These are phyloP conservation scores for Chlorociboria aeruginascens DNA, from an alignment of 495 filamentous ascomycete genomes.

Conservation along the genomic window DNA sequence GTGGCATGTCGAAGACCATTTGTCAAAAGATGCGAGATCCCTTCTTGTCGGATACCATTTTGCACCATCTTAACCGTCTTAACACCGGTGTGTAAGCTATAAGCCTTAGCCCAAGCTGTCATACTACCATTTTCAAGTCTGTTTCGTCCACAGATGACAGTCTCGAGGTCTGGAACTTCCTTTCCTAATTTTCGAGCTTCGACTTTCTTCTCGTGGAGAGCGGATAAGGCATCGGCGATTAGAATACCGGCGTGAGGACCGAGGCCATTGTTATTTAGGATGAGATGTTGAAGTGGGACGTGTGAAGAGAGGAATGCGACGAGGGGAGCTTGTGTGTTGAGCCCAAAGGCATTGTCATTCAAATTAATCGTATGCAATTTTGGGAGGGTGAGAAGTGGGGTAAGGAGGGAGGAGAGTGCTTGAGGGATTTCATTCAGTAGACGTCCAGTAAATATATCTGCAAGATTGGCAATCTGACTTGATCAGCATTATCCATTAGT, in stretches of 20 bases:
- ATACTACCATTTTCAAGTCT: conserved; percentile 91
- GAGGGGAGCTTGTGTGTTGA: conserved; percentile 75
- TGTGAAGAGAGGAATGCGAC: conserved; percentile 78
- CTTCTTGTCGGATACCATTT: conserved; percentile 93
- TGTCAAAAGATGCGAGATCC: conserved; percentile 63
- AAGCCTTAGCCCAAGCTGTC: conserved; percentile 84
- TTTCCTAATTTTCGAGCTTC: conserved; percentile 53
- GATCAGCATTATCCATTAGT: background rate
- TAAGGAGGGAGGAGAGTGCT: conserved; percentile 74
- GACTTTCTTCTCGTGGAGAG: conserved; percentile 62
- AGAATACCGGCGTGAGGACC: conserved; percentile 79
- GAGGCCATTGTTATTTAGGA: conserved; percentile 97
- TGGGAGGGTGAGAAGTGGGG: conserved; percentile 69
- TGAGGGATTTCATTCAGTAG: conserved; percentile 88
- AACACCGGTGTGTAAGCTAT: conserved; percentile 64
- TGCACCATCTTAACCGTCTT: conserved; percentile 94
- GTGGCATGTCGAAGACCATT: conserved; percentile 60
- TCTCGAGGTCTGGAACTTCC: conserved; percentile 72
- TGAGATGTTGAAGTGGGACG: conserved; percentile 77
- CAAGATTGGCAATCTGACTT: conserved; percentile 66
- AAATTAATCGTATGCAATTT: conserved; percentile 86
- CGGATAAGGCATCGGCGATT: conserved; percentile 73
- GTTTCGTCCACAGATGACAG: conserved; percentile 90
- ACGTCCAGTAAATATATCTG: conserved; percentile 94
- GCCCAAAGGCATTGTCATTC: conserved; percentile 94